Conservation (phyloP, 2,329 filamentous ascomycete genomes). For the Pseudogymnoascus sp. region DNA sequence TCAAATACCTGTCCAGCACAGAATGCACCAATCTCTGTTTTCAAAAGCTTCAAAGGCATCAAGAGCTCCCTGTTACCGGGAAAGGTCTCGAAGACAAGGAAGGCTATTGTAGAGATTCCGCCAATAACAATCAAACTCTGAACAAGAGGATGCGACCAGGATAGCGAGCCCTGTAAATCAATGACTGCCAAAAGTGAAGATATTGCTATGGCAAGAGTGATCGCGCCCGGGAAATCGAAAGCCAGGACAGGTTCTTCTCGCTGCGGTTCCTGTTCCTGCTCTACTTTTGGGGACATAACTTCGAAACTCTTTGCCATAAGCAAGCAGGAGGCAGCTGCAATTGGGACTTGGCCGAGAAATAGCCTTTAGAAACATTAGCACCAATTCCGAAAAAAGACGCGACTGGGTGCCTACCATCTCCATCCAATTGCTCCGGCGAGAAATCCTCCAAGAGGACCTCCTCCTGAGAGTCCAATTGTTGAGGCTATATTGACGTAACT, state of each 20-base stretch:
- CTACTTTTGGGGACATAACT: background rate
- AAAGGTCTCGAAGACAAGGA: slow-evolving; percentile 15
- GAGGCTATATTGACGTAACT: slow-evolving; percentile 9
- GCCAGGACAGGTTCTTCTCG: slow-evolving; percentile 8
- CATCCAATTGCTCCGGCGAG: slow-evolving; percentile 1
- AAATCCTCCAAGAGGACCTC: background rate
- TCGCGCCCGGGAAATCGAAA: slow-evolving; percentile 17
- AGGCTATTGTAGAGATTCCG: slow-evolving; percentile 10
- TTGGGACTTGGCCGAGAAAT: slow-evolving; percentile 2
- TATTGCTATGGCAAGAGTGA: slow-evolving; percentile 15
- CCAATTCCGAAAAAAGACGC: background rate
- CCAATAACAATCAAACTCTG: slow-evolving; percentile 12
- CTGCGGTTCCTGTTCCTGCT: slow-evolving; percentile 9
- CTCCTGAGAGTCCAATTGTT: slow-evolving; percentile 1
- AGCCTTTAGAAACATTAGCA: background rate
- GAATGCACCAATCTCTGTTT: slow-evolving; percentile 16
- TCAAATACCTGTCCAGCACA: slow-evolving; percentile 14
- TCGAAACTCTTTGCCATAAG: slow-evolving; percentile 12
- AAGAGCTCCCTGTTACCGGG: slow-evolving; percentile 16
- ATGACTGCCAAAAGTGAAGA: slow-evolving; percentile 16
- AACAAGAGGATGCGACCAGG: slow-evolving; percentile 14
- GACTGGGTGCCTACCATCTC: background rate
- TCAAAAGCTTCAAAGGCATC: slow-evolving; percentile 16
- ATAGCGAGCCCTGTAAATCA: slow-evolving; percentile 14
- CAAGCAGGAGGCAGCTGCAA: slow-evolving; percentile 13